A percentile compares a stretch with the other conserved stretches of the same genome.
Evolutionary conservation across 306 rosid species (phyloP).

Genomic region (Pyrus pyrifolia): DNA sequence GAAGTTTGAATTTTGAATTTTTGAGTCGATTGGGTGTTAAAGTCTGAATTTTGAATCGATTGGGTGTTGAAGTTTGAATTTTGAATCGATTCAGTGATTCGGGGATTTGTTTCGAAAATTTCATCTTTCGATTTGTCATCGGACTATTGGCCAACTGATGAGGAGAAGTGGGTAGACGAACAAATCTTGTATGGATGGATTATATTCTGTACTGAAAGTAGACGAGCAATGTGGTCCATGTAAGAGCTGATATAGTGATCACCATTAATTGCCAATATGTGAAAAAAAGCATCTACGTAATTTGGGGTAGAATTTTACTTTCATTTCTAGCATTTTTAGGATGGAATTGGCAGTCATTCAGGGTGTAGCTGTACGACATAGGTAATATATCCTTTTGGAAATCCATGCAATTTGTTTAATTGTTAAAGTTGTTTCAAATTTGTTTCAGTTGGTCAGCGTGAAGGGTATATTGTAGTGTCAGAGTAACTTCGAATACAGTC

Average conservation of each 20-base stretch:
- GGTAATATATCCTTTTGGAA: not conserved
- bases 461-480: not conserved
- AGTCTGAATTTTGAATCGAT: conserved; percentile 2
- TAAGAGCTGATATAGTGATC: not conserved
- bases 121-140: not conserved
- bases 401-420: conserved; percentile 9
- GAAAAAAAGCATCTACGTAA: not conserved
- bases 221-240: not conserved
- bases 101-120: not conserved
- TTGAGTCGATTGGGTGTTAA: conserved; percentile 3
- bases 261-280: not conserved
- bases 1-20: not conserved
- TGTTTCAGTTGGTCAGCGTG: not conserved
- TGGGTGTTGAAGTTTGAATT: not conserved
- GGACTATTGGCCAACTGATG: not conserved
- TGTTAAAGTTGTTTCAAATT: not conserved
- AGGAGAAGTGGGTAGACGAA: not conserved
- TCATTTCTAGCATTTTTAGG: not conserved
- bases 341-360: not conserved
- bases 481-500: conserved; percentile 15
- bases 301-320: not conserved
- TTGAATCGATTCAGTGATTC: conserved; percentile 1
- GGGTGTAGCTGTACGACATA: not conserved
- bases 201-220: not conserved
- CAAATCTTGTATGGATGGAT: not conserved